Base-by-base conservation (phyloP, 163 green algal species). In the Chloromonas sp. region DNA sequence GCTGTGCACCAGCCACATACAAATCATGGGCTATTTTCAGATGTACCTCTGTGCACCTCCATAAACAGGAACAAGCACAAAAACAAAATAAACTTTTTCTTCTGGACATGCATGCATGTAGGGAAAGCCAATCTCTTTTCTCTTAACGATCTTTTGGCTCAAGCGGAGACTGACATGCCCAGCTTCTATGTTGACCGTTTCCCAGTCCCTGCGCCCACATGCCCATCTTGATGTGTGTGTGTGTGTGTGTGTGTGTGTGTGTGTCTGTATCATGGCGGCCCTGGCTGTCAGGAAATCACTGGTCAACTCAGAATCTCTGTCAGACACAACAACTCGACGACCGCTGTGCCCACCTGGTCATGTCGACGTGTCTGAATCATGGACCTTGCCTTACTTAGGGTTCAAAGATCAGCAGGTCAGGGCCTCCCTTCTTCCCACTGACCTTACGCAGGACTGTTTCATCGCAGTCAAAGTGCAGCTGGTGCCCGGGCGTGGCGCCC, bases 391-490 rank as follows among this genome's bases (percentile, higher is more conserved):
- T 36, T 36, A 36, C 36, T 36, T 36, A 36, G 14, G 14, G 74
- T n/a, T 13, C 11, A 5, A 57, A 5, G 14, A 82, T 2, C 36
- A 2, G 8, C 2, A 15, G 58, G 57, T 8, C 5, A 58, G n/a
- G 8, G 5, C 60, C 2, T n/a, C 5, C 14, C 2, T 76, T 2
- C 5, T n/a, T 57, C 2, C 5, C 2, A 5, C 83, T n/a, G 74
- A 86, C 83, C 76, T 86, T 71, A 5, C 84, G 60, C 78, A 86
- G 78, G n/a, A 62, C 13, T 11, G 60, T 84, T 58, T 86, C 84
- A 79, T 86, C 84, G 57, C 78, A 80, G 61, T 86, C 84, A 60
- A 83, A 86, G 78, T 86, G 84, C 62, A 86, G 84, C 78, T 86
- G 84, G 78, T 86, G 84, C 60, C 58, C 60, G 3, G 8, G 57